Conservation (phyloP, 129 eudicot genomes). For the Escallonia rubra region DNA sequence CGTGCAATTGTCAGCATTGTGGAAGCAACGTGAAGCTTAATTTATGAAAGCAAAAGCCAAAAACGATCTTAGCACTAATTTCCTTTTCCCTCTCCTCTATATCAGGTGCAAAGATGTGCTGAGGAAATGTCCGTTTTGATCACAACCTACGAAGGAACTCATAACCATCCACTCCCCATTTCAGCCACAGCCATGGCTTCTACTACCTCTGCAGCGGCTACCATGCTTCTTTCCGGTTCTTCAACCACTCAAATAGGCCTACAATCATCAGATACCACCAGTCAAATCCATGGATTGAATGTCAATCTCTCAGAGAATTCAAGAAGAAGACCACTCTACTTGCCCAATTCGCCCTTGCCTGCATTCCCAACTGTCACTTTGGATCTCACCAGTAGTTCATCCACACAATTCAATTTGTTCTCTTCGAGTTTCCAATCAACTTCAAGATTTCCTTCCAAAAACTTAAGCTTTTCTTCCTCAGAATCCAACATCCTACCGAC, state of each 20-base stretch:
- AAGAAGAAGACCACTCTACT: conserved; percentile 38
- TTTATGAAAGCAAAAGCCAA: background rate
- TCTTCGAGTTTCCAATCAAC: conserved; percentile 23
- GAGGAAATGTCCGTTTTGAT: conserved; percentile 71
- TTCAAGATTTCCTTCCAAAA: conserved; percentile 27
- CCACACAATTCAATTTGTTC: conserved; percentile 31
- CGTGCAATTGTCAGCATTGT: background rate
- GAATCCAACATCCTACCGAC: conserved; percentile 40
- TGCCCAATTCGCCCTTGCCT: conserved; percentile 46
- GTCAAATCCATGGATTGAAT: conserved; percentile 26
- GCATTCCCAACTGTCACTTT: conserved; percentile 64
- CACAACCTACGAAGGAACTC: conserved; percentile 87
- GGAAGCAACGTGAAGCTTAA: too few relatives aligned
- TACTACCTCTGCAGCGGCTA: conserved; percentile 83
- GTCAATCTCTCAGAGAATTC: conserved; percentile 24
- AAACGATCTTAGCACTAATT: background rate
- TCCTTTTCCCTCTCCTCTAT: background rate
- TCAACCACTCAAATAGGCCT: conserved; percentile 55
- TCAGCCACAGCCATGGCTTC: conserved; percentile 93
- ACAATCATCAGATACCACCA: conserved; percentile 19
- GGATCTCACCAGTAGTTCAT: conserved; percentile 54
- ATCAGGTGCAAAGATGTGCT: conserved; percentile 78
- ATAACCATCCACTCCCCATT: conserved; percentile 65
- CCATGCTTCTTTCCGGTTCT: conserved; percentile 77
- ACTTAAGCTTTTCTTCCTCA: conserved; percentile 31